Evolutionary conservation across 2,329 filamentous ascomycete species (phyloP).

Genomic region (Cadophora sp.): DNA sequence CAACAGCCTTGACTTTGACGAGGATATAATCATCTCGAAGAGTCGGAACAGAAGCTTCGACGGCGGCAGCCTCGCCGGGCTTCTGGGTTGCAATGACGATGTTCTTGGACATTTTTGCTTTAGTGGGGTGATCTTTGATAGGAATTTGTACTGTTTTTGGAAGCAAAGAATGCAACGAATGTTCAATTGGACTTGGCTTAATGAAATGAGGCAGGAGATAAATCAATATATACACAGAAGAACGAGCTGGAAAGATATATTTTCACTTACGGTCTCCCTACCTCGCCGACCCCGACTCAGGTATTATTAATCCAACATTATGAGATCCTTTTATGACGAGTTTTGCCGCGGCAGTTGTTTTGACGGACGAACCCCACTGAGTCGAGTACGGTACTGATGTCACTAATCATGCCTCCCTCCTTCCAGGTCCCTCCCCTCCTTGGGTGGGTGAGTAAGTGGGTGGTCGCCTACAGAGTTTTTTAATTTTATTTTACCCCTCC

Average conservation of each 20-base stretch:
- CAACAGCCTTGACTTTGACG: constrained; percentile 42
- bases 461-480: too few species aligned
- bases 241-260: not conserved
- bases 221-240: not conserved
- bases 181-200: not conserved
- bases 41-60: constrained; percentile 38
- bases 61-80: constrained; percentile 32
- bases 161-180: too few species aligned
- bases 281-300: not conserved
- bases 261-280: not conserved
- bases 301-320: too few species aligned
- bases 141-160: too few species aligned
- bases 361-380: not conserved
- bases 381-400: not conserved
- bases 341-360: not conserved
- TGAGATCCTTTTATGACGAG: not conserved
- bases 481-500: constrained; percentile 8
- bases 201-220: not conserved
- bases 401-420: not conserved
- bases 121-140: not conserved
- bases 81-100: constrained; percentile 39
- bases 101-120: constrained; percentile 37
- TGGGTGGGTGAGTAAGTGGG: too few species aligned
- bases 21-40: constrained; percentile 45
- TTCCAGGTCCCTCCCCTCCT: too few species aligned